Evolutionary conservation across 176 grass and related monocot genomes (phyloP), one percentile per base, ranked within the genome.

Genomic region (Alopecurus myosuroides): DNA sequence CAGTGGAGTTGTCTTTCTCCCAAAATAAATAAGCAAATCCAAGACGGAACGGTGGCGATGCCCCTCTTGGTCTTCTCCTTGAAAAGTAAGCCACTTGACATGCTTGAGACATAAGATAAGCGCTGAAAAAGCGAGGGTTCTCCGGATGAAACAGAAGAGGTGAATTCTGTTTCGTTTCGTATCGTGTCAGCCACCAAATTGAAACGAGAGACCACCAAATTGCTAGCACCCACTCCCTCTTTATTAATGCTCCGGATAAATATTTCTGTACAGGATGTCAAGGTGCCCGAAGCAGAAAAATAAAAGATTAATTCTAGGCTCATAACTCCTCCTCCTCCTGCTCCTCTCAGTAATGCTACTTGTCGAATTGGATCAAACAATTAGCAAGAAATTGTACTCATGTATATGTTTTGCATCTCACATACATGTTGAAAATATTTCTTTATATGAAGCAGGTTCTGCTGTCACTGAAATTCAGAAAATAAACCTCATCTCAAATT

Each of bases 241-340:
- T 90, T 87, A 90, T 90, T 83, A 61, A 41, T 84, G 85, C 81
- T 50, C 48, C 30, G 22, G 22, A 33, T 58, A 68, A 70, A 78
- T 79, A 75, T 70, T 73, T 28, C 37, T 70, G 66, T 23, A 14
- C 36, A 14, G 3, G 22, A 14, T 44, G 70, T 51, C 29, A 51
- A 74, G 1, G 30, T 56, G 28, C 26, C 67, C 28, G 45, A 44
- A 86, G 88, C 80, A 90, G 46, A 84, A 87, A 92, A 92, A 46
- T 57, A 71, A 86, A 64, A 77, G 84, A 61, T 83, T 68, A 84
- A 87, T 67, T 74, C 81, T 84, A 87, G 48, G 10, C 58, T 41
- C 70, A 73, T 76, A 23, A 69, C 72, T 26, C 71, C n/a, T n/a
- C n/a, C n/a, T n/a, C n/a, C 33, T n/a, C n/a, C n/a, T n/a, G n/a